These are phyloP conservation scores for Oryza rufipogon DNA, from an alignment of 176 grass and related monocot species.

Conservation along the genomic window DNA sequence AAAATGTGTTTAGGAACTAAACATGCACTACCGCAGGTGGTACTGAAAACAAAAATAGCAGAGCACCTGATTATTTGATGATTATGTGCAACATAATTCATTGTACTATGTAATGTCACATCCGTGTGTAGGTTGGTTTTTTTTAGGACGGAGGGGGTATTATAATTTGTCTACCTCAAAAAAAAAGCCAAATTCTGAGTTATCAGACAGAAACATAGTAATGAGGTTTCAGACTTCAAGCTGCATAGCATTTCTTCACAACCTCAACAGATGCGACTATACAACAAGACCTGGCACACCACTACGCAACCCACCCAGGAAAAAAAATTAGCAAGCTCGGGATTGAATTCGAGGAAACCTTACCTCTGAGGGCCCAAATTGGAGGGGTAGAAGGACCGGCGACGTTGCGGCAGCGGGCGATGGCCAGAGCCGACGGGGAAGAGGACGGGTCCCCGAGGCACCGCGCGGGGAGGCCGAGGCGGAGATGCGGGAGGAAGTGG, in stretches of 20 bases:
- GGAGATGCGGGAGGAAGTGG: conserved; percentile 36
- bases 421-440: background rate
- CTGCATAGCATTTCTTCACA: background rate
- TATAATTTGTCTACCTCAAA: background rate
- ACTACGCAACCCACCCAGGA: too few species aligned
- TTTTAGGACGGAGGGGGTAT: too few species aligned
- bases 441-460: background rate
- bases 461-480: conserved; percentile 26
- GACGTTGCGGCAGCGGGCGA: background rate
- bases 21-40: background rate
- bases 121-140: too few species aligned
- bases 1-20: background rate
- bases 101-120: too few species aligned
- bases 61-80: background rate
- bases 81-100: background rate
- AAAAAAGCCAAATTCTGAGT: background rate
- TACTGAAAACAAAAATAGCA: background rate
- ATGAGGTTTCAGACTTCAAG: conserved; percentile 24
- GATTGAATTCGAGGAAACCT: background rate
- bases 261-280: background rate
- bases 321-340: background rate
- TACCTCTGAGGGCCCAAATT: conserved; percentile 29
- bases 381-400: background rate
- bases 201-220: background rate
- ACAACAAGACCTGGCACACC: background rate